These are phyloP conservation scores for Passalora sequoiae DNA, from an alignment of 2,329 filamentous ascomycete species.

Conservation along the genomic window DNA sequence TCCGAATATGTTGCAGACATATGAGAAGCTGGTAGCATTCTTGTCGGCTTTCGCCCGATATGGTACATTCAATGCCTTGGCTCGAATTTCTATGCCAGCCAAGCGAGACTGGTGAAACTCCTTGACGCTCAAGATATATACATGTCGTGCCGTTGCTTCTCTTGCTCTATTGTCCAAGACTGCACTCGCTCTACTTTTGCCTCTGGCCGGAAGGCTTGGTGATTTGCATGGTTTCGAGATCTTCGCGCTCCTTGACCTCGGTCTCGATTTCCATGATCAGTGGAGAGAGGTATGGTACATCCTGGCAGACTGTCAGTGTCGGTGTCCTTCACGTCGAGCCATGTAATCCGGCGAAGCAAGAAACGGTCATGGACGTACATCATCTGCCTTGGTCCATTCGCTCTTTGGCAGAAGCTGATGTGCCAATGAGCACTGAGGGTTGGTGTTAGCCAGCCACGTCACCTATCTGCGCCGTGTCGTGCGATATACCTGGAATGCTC, in stretches of 20 bases:
- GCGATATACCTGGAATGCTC: constrained; percentile 73
- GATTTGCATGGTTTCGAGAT: constrained; percentile 63
- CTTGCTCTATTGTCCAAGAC: constrained; percentile 1
- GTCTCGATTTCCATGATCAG: constrained; percentile 65
- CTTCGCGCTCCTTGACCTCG: constrained; percentile 61
- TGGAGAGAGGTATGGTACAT: constrained; percentile 59
- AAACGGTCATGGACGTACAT: constrained; percentile 54
- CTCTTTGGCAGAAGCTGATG: constrained; percentile 60
- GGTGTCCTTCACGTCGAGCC: no score
- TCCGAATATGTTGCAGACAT: neutral
- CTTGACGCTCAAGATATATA: constrained; percentile 19
- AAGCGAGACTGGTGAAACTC: constrained; percentile 10
- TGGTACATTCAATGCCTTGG: constrained; percentile 20
- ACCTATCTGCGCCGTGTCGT: constrained; percentile 17
- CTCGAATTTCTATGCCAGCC: constrained; percentile 20
- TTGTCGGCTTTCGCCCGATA: constrained; percentile 4
- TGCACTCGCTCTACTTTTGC: constrained; percentile 11
- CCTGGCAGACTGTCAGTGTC: constrained; percentile 42
- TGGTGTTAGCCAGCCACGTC: constrained; percentile 12
- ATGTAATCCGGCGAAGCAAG: no score
- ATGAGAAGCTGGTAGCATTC: no score
- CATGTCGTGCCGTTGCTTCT: constrained; percentile 10
- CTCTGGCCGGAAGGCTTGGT: constrained; percentile 37
- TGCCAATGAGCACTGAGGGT: constrained; percentile 58
- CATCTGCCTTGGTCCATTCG: constrained; percentile 63